Evolutionary conservation across 768 basidiomycete genomes (phyloP).

Genomic region (Mycena vulgaris): DNA sequence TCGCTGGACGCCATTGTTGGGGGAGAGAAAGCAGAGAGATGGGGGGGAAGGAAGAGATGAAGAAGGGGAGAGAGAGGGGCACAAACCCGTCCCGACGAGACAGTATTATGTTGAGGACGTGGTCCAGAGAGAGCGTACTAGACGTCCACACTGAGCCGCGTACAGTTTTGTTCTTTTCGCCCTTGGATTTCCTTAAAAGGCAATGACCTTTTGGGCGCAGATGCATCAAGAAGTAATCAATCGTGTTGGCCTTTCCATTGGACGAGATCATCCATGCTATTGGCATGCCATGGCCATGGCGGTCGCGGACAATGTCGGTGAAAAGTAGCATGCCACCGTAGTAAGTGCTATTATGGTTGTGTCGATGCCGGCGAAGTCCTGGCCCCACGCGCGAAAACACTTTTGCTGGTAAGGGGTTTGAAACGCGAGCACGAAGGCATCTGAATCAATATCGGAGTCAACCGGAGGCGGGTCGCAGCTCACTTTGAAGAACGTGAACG

Average conservation of each 20-base stretch:
- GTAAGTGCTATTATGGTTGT: constrained; percentile 39
- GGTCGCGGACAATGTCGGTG: background rate
- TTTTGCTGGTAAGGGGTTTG: constrained; percentile 35
- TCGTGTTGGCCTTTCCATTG: background rate
- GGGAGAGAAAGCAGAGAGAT: constrained; percentile 33
- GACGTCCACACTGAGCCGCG: no score
- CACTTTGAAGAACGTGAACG: constrained; percentile 3
- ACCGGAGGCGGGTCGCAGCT: constrained; percentile 21
- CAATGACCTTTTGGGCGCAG: no score
- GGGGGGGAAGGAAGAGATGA: constrained; percentile 38
- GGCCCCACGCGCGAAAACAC: constrained; percentile 23
- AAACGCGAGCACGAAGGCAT: constrained; percentile 22
- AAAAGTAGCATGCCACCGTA: background rate
- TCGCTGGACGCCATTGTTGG: constrained; percentile 31
- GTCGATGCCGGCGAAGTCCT: constrained; percentile 26
- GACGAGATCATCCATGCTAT: background rate
- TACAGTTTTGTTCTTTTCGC: no score
- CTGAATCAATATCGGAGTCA: background rate
- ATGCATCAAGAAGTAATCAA: background rate
- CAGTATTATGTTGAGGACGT: constrained; percentile 29
- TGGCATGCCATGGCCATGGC: background rate
- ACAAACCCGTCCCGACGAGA: constrained; percentile 44
- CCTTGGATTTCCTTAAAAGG: no score
- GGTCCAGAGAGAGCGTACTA: no score
- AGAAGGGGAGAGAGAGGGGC: constrained; percentile 44